Percentiles rank a stretch among this genome's conserved stretches.
These are phyloP conservation scores for Musa beccarii DNA, from an alignment of 176 grass and related monocot species.

Conservation along the genomic window DNA sequence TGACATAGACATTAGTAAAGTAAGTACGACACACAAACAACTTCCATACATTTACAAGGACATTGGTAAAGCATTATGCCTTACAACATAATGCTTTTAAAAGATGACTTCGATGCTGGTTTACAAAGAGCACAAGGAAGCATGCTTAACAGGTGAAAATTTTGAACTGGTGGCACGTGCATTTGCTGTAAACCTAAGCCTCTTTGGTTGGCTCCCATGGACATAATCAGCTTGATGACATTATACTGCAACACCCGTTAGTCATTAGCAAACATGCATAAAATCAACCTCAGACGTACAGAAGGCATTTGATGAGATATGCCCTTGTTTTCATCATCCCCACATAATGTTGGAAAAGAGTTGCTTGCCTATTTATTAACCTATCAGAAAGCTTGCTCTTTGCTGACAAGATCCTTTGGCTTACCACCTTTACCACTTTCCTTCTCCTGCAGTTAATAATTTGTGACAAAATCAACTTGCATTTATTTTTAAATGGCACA, in stretches of 20 bases:
- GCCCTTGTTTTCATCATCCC: too few species aligned
- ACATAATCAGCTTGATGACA: neutral
- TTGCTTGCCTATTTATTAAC: neutral
- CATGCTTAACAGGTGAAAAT: neutral
- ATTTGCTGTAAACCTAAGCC: neutral
- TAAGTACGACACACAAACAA: neutral
- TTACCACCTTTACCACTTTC: neutral
- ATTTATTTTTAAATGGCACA: too few species aligned
- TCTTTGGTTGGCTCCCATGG: too few species aligned
- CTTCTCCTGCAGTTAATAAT: neutral
- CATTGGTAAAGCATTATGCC: too few species aligned
- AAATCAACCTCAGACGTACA: neutral
- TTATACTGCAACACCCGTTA: neutral
- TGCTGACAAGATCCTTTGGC: neutral
- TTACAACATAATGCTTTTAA: neutral
- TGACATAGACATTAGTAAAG: neutral
- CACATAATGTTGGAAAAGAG: too few species aligned
- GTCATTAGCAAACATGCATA: neutral
- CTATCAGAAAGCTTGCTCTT: conserved; percentile 2
- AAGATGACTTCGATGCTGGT: neutral
- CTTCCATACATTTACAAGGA: too few species aligned
- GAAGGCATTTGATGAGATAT: neutral
- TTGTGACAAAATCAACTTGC: neutral
- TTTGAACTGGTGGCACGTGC: neutral
- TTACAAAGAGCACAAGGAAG: neutral